A percentile compares a stretch with the other conserved stretches of the same genome.
These are phyloP conservation scores for Lonicera japonica DNA, from an alignment of 129 eudicot genomes.

Conservation along the genomic window DNA sequence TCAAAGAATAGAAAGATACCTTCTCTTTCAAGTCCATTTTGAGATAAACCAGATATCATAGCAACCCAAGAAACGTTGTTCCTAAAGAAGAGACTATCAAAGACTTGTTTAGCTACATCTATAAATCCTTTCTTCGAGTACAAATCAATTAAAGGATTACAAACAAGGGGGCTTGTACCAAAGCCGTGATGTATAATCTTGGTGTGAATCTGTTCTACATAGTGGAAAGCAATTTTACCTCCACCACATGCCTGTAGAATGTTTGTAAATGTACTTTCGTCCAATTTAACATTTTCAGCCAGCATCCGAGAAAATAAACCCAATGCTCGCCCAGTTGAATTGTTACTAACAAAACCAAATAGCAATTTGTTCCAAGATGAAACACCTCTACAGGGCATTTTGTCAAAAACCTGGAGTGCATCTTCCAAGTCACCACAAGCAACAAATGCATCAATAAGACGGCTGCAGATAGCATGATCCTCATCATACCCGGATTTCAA, in stretches of 20 bases:
- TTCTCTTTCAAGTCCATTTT: slow-evolving; percentile 53
- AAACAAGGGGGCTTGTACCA: slow-evolving; percentile 34
- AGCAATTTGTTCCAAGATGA: slow-evolving; percentile 54
- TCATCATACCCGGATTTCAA: slow-evolving; percentile 50
- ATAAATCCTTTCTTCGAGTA: slow-evolving; percentile 61
- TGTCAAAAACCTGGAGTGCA: slow-evolving; percentile 46
- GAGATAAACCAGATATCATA: slow-evolving; percentile 85
- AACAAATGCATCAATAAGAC: slow-evolving; percentile 44
- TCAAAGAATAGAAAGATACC: slow-evolving; percentile 53
- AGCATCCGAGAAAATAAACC: slow-evolving; percentile 39
- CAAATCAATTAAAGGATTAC: slow-evolving; percentile 67
- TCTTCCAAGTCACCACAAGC: slow-evolving; percentile 30
- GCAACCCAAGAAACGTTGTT: slow-evolving; percentile 95
- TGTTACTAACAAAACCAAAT: slow-evolving; percentile 26
- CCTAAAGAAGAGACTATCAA: slow-evolving; percentile 32
- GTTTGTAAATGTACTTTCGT: slow-evolving; percentile 45
- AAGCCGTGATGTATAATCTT: slow-evolving; percentile 50
- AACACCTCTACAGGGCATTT: slow-evolving; percentile 41
- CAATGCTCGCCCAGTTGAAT: slow-evolving; percentile 25
- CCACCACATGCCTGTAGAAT: slow-evolving; percentile 49
- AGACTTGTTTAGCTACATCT: slow-evolving; percentile 48
- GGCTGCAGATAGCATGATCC: slow-evolving; percentile 28
- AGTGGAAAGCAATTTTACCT: slow-evolving; percentile 20
- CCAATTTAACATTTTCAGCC: slow-evolving; percentile 28
- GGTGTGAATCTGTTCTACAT: slow-evolving; percentile 49